phyloP scores from a whole-genome alignment of 768 basidiomycete genomes.

The Mycena maculata region DNA sequence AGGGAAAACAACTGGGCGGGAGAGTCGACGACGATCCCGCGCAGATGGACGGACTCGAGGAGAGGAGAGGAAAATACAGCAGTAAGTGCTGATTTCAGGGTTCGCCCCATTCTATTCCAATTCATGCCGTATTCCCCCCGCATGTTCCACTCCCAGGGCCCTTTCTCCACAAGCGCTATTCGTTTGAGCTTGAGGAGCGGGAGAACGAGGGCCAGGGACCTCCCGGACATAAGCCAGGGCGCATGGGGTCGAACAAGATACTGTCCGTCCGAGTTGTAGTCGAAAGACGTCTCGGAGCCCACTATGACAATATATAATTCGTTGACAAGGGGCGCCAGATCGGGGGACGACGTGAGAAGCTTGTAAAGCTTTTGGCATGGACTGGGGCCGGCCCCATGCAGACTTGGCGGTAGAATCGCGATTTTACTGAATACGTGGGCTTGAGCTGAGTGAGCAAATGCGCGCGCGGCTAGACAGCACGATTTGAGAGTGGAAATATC shows the following conservation, averaged over 20 bases:
- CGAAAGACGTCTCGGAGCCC: constrained; percentile 11
- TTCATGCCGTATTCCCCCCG: constrained; percentile 3
- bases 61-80: constrained; percentile 2
- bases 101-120: background rate
- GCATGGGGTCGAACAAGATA: background rate
- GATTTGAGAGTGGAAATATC: constrained; percentile 12
- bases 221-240: background rate
- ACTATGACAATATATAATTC: constrained; percentile 18
- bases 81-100: background rate
- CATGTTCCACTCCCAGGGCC: background rate
- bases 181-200: constrained; percentile 7
- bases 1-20: constrained; percentile 10
- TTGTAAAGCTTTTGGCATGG: constrained; percentile 4
- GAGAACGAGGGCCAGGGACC: constrained; percentile 11
- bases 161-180: constrained; percentile 12
- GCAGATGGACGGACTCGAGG: constrained; percentile 12
- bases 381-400: background rate
- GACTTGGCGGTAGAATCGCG: background rate
- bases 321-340: background rate
- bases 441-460: constrained; percentile 1
- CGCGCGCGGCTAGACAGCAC: constrained; percentile 2
- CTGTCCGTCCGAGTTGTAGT: background rate
- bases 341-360: background rate
- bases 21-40: constrained; percentile 15
- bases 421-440: constrained; percentile 11